Evolutionary conservation across 2,329 filamentous ascomycete species (phyloP).

Genomic region (Fusarium sp.): DNA sequence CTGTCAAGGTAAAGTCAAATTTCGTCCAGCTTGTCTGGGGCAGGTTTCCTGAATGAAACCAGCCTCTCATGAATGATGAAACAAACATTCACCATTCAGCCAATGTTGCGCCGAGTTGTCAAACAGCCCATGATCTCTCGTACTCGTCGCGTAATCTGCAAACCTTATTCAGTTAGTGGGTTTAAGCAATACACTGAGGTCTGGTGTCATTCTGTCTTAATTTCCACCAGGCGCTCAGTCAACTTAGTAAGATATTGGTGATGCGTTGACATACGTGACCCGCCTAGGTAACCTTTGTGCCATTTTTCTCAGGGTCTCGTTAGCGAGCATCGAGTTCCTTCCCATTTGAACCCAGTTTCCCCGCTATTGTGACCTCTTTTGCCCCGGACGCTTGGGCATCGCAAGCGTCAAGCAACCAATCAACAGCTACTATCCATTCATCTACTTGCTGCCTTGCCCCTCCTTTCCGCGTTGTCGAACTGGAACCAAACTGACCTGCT

Average conservation of each 20-base stretch:
- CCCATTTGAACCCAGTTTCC: slow-evolving; percentile 18
- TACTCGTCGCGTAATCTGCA: slow-evolving; percentile 7
- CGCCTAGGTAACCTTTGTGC: background rate
- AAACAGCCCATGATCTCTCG: slow-evolving; percentile 8
- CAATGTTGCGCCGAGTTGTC: background rate
- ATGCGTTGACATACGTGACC: slow-evolving; percentile 20
- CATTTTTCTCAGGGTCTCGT: slow-evolving; percentile 23
- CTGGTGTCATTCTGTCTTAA: slow-evolving; percentile 2
- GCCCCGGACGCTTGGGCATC: slow-evolving; percentile 16
- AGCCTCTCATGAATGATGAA: slow-evolving; percentile 14
- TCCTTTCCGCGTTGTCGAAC: slow-evolving; percentile 34
- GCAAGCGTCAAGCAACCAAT: slow-evolving; percentile 11
- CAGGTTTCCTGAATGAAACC: slow-evolving; percentile 17
- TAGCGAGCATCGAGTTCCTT: slow-evolving; percentile 14
- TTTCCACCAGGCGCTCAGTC: slow-evolving; percentile 7
- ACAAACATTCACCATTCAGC: slow-evolving; percentile 26
- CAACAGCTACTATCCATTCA: slow-evolving; percentile 17
- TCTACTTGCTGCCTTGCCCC: slow-evolving; percentile 41
- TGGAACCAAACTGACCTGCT: slow-evolving; percentile 14
- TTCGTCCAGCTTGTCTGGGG: slow-evolving; percentile 4
- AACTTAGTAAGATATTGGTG: slow-evolving; percentile 18
- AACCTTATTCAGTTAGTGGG: slow-evolving; percentile 4
- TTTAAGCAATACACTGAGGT: background rate
- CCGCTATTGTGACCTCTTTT: slow-evolving; percentile 24
- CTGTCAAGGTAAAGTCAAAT: slow-evolving; percentile 31